Conservation (phyloP, 331 rosid genomes). For the Ulmus americana region DNA sequence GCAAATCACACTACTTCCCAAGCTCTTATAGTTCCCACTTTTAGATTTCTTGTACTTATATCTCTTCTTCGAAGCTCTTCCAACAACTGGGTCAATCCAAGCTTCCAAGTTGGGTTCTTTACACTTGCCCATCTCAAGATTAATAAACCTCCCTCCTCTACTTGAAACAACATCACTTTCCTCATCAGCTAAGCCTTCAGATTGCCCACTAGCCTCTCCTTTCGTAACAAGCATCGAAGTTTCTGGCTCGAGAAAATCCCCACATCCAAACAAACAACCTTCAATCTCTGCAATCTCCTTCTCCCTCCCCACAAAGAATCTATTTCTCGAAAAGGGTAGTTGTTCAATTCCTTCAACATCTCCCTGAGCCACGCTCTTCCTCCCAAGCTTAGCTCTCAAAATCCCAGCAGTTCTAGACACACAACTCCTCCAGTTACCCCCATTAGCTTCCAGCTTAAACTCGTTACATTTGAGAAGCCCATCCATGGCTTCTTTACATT, state of each 20-base stretch:
- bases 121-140: constrained; percentile 57
- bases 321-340: constrained; percentile 61
- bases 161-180: constrained; percentile 45
- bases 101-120: constrained; percentile 62
- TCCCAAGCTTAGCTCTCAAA: constrained; percentile 63
- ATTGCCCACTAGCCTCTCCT: constrained; percentile 53
- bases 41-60: constrained; percentile 57
- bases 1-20: constrained; percentile 58
- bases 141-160: constrained; percentile 55
- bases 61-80: constrained; percentile 54
- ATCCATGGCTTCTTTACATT: constrained; percentile 60
- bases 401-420: constrained; percentile 47
- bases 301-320: constrained; percentile 64
- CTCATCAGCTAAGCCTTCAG: constrained; percentile 78
- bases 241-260: constrained; percentile 45
- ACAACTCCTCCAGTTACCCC: constrained; percentile 62
- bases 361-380: constrained; percentile 42
- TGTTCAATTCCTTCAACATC: constrained; percentile 38
- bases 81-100: constrained; percentile 59
- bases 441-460: constrained; percentile 55
- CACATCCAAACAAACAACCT: constrained; percentile 46
- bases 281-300: constrained; percentile 75
- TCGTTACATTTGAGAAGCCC: constrained; percentile 58
- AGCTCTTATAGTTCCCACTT: constrained; percentile 53
- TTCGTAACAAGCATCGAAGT: constrained; percentile 23